phyloP scores from a whole-genome alignment of 2,329 filamentous ascomycete species.

The Didymella glomerata region DNA sequence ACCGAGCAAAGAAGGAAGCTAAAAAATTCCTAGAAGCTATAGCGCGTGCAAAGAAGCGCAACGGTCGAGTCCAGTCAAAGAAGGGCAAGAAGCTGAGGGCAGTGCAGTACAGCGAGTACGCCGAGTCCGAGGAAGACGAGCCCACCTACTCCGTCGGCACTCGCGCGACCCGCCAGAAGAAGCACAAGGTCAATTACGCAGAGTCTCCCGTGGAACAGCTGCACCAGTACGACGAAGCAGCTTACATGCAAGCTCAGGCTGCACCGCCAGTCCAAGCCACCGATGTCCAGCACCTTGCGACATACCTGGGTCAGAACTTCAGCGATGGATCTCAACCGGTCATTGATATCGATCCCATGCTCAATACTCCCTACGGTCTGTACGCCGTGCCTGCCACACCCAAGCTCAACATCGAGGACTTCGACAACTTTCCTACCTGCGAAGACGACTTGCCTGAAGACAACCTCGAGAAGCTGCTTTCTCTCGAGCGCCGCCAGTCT shows the following conservation, averaged over 20 bases:
- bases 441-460: slow-evolving; percentile 8
- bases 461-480: slow-evolving; percentile 16
- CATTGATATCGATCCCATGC: slow-evolving; percentile 3
- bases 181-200: slow-evolving; percentile 25
- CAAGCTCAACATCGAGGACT: slow-evolving; percentile 11
- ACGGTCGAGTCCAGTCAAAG: slow-evolving; percentile 1
- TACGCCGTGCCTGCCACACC: slow-evolving; percentile 8
- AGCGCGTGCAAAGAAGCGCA: not conserved
- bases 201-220: slow-evolving; percentile 4
- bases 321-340: not conserved
- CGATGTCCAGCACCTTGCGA: slow-evolving; percentile 4
- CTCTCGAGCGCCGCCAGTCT: slow-evolving; percentile 12
- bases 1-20: slow-evolving; percentile 10
- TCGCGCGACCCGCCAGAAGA: slow-evolving; percentile 19
- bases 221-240: not conserved
- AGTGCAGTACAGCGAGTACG: slow-evolving; percentile 7
- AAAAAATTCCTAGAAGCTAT: slow-evolving; percentile 1
- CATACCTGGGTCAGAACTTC: not conserved
- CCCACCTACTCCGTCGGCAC: slow-evolving; percentile 9
- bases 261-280: not conserved
- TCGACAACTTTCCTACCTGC: slow-evolving; percentile 7
- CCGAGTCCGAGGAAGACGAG: slow-evolving; percentile 13
- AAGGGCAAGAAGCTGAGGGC: slow-evolving; percentile 6
- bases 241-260: not conserved
- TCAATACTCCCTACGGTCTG: slow-evolving; percentile 1